A percentile compares a stretch with the other conserved stretches of the same genome.
phyloP scores from a whole-genome alignment of 495 filamentous ascomycete species.

The Aspergillus bridgeri region DNA sequence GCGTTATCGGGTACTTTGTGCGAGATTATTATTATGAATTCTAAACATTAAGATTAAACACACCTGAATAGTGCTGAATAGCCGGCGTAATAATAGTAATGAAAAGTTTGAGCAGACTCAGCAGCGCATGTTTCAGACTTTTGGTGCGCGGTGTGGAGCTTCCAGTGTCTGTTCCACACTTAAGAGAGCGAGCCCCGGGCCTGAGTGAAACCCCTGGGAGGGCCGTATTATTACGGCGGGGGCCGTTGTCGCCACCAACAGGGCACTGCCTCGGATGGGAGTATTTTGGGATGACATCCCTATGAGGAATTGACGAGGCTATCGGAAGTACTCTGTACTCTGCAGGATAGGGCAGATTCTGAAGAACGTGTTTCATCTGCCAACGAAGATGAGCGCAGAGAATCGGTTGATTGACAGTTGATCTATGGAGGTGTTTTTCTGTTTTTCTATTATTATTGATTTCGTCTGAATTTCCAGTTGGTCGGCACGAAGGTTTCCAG shows the following conservation, averaged over 20 bases:
- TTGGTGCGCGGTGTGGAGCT: not conserved
- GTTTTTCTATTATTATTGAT: too few relatives aligned
- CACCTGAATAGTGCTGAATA: too few relatives aligned
- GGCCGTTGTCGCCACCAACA: not conserved
- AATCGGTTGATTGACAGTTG: not conserved
- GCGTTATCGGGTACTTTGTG: not conserved
- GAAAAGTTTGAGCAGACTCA: not conserved
- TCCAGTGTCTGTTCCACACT: not conserved
- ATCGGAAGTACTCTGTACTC: too few relatives aligned
- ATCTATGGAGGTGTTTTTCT: too few relatives aligned
- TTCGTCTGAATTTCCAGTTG: too few relatives aligned
- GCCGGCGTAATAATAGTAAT: not conserved
- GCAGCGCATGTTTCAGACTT: not conserved
- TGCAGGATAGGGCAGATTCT: too few relatives aligned
- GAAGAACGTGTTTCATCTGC: not conserved
- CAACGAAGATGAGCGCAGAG: not conserved
- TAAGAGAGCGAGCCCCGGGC: too few relatives aligned
- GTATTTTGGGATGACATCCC: too few relatives aligned
- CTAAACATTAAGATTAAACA: too few relatives aligned
- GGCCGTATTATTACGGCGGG: not conserved
- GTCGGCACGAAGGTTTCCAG: not conserved
- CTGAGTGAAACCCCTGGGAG: not conserved
- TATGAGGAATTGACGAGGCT: too few relatives aligned
- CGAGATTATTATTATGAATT: not conserved
- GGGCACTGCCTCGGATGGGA: not conserved